phyloP scores from a whole-genome alignment of 495 filamentous ascomycete genomes.

The Cenococcum geophilum region DNA sequence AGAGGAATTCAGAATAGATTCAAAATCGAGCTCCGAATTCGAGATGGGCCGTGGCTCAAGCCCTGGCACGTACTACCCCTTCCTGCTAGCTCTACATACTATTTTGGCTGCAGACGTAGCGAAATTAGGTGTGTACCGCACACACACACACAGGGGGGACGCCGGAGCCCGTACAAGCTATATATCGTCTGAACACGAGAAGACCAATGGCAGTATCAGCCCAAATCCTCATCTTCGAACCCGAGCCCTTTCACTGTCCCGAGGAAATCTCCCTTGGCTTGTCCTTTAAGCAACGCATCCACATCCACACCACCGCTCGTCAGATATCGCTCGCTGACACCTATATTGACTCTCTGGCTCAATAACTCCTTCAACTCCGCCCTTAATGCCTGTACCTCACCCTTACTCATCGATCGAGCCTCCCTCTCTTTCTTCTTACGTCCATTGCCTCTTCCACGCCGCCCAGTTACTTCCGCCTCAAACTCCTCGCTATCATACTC shows the following conservation, averaged over 20 bases:
- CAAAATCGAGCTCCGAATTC: no score
- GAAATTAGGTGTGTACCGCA: no score
- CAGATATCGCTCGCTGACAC: conserved; percentile 86
- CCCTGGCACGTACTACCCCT: no score
- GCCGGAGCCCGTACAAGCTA: no score
- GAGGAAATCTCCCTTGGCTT: conserved; percentile 54
- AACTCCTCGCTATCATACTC: conserved; percentile 89
- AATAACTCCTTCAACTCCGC: conserved; percentile 62
- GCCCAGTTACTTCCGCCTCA: conserved; percentile 51
- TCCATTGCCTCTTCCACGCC: conserved; percentile 59
- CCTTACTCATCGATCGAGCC: conserved; percentile 60
- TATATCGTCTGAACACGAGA: neutral
- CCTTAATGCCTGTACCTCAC: conserved; percentile 57
- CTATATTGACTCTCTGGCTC: conserved; percentile 73
- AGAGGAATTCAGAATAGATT: no score
- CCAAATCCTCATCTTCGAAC: conserved; percentile 31
- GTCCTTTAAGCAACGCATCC: conserved; percentile 63
- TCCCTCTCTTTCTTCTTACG: conserved; percentile 69
- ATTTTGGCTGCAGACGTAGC: no score
- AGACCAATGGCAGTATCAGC: no score
- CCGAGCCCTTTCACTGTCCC: conserved; percentile 53
- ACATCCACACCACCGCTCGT: conserved; percentile 76
- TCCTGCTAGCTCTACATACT: no score
- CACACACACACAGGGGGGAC: no score
- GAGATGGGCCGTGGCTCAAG: no score